Evolutionary conservation across 106 monocot species (phyloP).

Genomic region (Platanthera guangdongensis): DNA sequence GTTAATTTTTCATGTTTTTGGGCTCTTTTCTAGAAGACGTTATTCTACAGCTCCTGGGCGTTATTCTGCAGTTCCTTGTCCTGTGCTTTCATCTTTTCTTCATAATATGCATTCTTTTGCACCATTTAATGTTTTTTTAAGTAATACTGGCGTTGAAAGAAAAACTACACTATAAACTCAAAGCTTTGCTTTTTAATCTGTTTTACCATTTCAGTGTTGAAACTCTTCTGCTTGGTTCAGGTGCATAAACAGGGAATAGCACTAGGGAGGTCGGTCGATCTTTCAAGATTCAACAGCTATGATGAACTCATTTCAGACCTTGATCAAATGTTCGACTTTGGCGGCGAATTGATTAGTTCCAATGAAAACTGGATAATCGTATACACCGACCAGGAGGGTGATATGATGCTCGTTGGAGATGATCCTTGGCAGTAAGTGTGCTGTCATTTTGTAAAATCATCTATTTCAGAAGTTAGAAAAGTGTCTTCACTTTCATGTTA

Average conservation of each 20-base stretch:
- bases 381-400: constrained; percentile 70
- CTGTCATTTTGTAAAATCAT: neutral
- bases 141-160: neutral
- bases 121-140: too few relatives aligned
- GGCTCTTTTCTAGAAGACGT: neutral
- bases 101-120: too few relatives aligned
- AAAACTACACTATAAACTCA: neutral
- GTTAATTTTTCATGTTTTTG: neutral
- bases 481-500: neutral
- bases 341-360: constrained; percentile 43
- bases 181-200: neutral
- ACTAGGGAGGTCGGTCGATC: constrained; percentile 73
- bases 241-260: constrained; percentile 82
- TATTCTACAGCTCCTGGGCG: too few relatives aligned
- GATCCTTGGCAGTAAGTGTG: constrained; percentile 68
- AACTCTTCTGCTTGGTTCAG: constrained; percentile 13
- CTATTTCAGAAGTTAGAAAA: neutral
- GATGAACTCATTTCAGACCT: constrained; percentile 46
- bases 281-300: constrained; percentile 53
- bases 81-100: neutral
- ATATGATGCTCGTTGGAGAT: constrained; percentile 90
- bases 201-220: neutral
- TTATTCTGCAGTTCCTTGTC: neutral
- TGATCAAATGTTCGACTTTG: constrained; percentile 73
- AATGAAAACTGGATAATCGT: constrained; percentile 54